Evolutionary conservation across 352 stramenopile species (phyloP), one percentile per base, ranked within the genome.

Genomic region (Lagenidium giganteum): DNA sequence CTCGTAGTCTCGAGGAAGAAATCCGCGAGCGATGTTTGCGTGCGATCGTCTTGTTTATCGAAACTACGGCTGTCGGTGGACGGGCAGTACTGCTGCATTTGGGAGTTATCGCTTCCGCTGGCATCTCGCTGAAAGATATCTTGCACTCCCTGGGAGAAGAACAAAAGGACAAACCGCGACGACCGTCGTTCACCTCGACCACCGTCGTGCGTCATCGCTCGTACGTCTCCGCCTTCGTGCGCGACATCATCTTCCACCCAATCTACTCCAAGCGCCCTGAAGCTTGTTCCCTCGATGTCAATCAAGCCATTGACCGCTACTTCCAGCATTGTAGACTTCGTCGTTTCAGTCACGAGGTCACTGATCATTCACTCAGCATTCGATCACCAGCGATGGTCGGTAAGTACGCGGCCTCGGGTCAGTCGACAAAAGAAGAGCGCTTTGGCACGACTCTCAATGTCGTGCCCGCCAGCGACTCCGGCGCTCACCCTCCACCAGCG

Each of bases 191-290:
- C 34, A 49, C 38, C 13, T 38, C 27, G 4, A 51, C 41, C 16
- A 57, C 53, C 11, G 39, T 59, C 4, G 61, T 52, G 13, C 49
- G 59, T 1, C 61, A 83, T 17, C 82, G 82, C 25, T 60, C 74
- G 22, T 60, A 76, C 37, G 55, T 75, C 9, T 62, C 67, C 7
- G 61, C 59, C 11, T 90, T 90, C 58, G 74, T 90, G 31, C 70
- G 78, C 2, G 74, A 90, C 39, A 80, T 87, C 41, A 47, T 90
- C 25, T 87, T 90, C 61, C 74, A 87, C 29, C 68, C 72, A 11
- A 54, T 87, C 40, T 90, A 87, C 57, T 61, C 63, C 18, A 74
- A 79, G 45, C 62, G 67, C 0, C 46, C 61, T 3, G 68, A 83
- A 14, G 49, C 71, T 0, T 60, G 62, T 38, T 64, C 48, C 1